phyloP scores from a whole-genome alignment of 768 basidiomycete genomes.

The Lactarius indigo region DNA sequence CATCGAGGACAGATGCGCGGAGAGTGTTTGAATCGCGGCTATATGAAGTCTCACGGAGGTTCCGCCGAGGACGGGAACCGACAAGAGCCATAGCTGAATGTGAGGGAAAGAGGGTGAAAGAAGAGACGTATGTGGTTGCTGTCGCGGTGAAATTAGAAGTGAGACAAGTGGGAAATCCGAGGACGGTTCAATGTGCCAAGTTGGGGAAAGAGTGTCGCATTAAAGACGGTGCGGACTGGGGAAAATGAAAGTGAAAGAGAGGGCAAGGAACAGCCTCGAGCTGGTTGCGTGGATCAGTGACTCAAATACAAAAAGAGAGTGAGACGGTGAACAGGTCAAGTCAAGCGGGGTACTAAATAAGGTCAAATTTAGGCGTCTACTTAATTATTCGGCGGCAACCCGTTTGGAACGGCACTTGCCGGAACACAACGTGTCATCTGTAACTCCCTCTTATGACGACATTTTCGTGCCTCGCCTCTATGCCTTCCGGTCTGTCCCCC shows the following conservation, averaged over 20 bases:
- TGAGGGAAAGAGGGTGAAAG: not conserved
- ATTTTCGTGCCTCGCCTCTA: not conserved
- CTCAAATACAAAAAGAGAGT: not conserved
- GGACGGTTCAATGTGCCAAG: not conserved
- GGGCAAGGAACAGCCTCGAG: not conserved
- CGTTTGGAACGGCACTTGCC: not conserved
- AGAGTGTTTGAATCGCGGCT: conserved; percentile 54
- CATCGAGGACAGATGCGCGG: conserved; percentile 72
- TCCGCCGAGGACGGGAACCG: conserved; percentile 9
- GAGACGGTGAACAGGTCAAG: not conserved
- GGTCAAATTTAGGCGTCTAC: not conserved
- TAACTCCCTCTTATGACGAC: not conserved
- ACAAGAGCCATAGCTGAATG: not conserved
- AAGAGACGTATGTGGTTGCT: not conserved
- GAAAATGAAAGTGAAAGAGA: not conserved
- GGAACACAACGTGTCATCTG: not conserved
- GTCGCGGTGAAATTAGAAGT: not conserved
- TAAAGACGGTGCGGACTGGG: not conserved
- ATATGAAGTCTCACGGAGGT: not conserved
- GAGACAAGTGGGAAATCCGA: not conserved
- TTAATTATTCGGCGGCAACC: not conserved
- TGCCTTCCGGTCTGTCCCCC: too few species aligned
- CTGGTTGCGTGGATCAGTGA: not conserved
- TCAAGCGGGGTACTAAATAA: not conserved
- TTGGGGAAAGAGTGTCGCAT: not conserved